Percentiles rank a stretch among this genome's conserved stretches.
These are phyloP conservation scores for Kalmanozyma brasiliensis DNA, from an alignment of 1,284 basidiomycete genomes.

Conservation along the genomic window DNA sequence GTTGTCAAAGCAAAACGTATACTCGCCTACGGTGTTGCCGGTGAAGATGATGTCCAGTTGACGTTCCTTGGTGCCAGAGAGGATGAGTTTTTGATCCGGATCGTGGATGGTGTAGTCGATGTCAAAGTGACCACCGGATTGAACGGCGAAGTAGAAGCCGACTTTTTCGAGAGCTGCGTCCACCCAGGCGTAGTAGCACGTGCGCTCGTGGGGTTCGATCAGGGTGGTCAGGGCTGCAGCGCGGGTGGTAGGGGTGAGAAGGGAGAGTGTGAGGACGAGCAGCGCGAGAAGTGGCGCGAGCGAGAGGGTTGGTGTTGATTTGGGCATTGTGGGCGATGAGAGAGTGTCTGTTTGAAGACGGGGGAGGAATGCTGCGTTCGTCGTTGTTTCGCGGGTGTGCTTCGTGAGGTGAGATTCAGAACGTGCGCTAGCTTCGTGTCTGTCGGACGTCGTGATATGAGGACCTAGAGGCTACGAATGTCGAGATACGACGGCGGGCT, in stretches of 20 bases:
- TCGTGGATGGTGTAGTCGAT: constrained; percentile 94
- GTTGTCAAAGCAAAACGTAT: constrained; percentile 98
- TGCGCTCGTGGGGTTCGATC: constrained; percentile 83
- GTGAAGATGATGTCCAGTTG: constrained; percentile 98
- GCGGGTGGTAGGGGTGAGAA: not conserved
- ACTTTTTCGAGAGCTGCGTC: constrained; percentile 92
- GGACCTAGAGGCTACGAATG: too few species aligned
- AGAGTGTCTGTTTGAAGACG: too few species aligned
- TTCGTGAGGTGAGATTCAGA: too few species aligned
- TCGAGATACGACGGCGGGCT: not conserved
- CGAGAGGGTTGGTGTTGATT: constrained; percentile 1
- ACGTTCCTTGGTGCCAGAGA: constrained; percentile 86
- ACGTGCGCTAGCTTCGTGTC: too few species aligned
- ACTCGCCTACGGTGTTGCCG: constrained; percentile 91
- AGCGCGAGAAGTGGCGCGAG: constrained; percentile 5
- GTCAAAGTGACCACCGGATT: constrained; percentile 96
- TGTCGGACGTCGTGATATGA: too few species aligned
- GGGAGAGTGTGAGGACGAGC: constrained; percentile 3
- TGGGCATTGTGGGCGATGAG: too few species aligned
- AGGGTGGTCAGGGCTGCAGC: constrained; percentile 84
- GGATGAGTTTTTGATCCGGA: constrained; percentile 84
- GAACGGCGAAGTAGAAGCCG: constrained; percentile 79
- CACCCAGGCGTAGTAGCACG: constrained; percentile 97
- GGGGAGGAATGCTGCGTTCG: too few species aligned
- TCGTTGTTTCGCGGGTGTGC: too few species aligned